Percentiles rank a stretch among this genome's conserved stretches.
Conservation (phyloP, 345 rosid genomes). For the Eucalyptus shirleyi region DNA sequence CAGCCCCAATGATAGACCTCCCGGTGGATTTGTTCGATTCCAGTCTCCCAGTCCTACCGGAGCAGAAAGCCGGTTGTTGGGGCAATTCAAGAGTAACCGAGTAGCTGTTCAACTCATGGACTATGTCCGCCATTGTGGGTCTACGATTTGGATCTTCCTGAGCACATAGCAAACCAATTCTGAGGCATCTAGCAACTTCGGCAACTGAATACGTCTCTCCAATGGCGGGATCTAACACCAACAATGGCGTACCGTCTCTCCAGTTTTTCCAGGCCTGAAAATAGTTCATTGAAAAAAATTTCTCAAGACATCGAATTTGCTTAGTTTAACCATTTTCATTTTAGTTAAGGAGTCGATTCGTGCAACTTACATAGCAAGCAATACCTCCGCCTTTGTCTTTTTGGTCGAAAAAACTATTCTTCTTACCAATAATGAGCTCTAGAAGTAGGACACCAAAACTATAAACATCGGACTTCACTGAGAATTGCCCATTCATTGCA, state of each 20-base stretch:
- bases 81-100: neutral
- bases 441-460: constrained; percentile 9
- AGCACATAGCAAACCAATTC: neutral
- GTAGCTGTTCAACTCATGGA: neutral
- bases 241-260: neutral
- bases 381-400: neutral
- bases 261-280: neutral
- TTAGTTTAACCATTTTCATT: neutral
- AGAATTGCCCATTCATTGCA: constrained; percentile 8
- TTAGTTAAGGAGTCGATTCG: neutral
- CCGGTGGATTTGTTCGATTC: neutral
- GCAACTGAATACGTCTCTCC: neutral
- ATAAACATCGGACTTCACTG: constrained; percentile 24
- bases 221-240: neutral
- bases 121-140: neutral
- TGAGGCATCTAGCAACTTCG: neutral
- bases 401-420: constrained; percentile 4
- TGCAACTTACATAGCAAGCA: neutral
- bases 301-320: neutral
- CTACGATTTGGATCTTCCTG: neutral
- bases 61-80: neutral
- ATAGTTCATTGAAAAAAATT: neutral
- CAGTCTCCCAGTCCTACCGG: neutral
- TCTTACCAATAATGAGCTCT: constrained; percentile 22
- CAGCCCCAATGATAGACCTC: neutral